Evolutionary conservation across 768 basidiomycete genomes (phyloP).

Genomic region (Suillus americanus): DNA sequence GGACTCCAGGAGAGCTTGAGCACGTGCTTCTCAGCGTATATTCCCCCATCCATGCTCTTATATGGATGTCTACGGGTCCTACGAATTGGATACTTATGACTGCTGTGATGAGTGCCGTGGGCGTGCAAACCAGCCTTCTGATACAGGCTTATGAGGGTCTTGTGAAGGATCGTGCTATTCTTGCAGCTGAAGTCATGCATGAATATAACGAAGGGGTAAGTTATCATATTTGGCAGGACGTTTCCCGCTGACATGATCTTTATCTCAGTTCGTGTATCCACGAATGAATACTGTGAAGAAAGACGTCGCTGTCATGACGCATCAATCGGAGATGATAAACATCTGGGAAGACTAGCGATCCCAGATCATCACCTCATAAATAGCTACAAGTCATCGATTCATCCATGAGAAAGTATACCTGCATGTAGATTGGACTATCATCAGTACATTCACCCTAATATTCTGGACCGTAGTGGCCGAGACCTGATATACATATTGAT

Average conservation of each 20-base stretch:
- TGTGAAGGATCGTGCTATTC: conserved; percentile 72
- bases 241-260: neutral
- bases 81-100: conserved; percentile 78
- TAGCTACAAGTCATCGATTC: neutral
- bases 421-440: neutral
- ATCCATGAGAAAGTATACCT: conserved; percentile 2
- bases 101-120: conserved; percentile 64
- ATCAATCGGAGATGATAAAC: conserved; percentile 75
- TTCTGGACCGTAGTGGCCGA: neutral
- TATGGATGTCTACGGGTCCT: conserved; percentile 71
- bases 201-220: conserved; percentile 81
- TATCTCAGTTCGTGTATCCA: conserved; percentile 76
- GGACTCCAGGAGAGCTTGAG: conserved; percentile 75
- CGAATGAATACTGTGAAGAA: conserved; percentile 71
- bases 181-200: conserved; percentile 78
- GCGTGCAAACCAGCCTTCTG: conserved; percentile 54
- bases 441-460: neutral
- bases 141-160: conserved; percentile 52
- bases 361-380: neutral
- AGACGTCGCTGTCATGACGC: conserved; percentile 84
- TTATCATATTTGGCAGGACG: conserved; percentile 7
- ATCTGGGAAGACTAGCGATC: conserved; percentile 44
- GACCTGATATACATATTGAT: neutral
- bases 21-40: conserved; percentile 70
- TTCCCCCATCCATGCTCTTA: conserved; percentile 71